Evolutionary conservation across 2,329 filamentous ascomycete genomes (phyloP), one percentile per base, ranked within the genome.

Genomic region (Exophiala sp.): DNA sequence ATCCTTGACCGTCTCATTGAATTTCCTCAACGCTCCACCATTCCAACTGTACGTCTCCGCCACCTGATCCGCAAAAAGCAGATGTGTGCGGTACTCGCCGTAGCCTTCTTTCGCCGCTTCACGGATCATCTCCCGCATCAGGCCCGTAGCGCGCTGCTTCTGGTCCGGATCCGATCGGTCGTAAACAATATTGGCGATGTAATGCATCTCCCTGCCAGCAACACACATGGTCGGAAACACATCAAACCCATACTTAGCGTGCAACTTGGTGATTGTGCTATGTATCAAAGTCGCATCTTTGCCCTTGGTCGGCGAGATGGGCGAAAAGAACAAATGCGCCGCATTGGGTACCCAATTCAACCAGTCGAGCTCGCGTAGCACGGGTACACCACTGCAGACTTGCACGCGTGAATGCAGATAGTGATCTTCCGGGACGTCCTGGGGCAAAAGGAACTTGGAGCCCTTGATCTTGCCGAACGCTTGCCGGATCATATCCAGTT

Each of bases 51-150:
- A 77, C 1, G 72, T 75, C 36, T 66, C 64, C 1, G 73, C 72
- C 42, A 78, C 71, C 55, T 76, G 73, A 58, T 78, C 74, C 60
- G 72, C 71, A 35, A 75, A 68, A 2, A 71, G 64, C n/a, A 77
- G 54, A 65, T 77, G 75, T 3, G 75, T 78, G 32, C 74, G 62
- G 53, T 77, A 76, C 59, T 78, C 74, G 24, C 73, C 73, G 62
- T 70, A 76, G 2, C 75, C 75, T 29, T 70, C 60, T 11, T 65
- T 64, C 1, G 73, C 73, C n/a, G 66, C 65, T 33, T 72, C 71
- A n/a, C 67, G 63, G 41, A 70, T 68, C 63, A 69, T 66, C 16
- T 67, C 65, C 18, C 64, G 62, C 40, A 69, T 65, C 2, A 65
- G 64, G 36, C 57, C 59, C 36, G 66, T 64, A 10, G 67, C 67